Conservation (phyloP, 2,329 filamentous ascomycete species). For the Nemania sp. region DNA sequence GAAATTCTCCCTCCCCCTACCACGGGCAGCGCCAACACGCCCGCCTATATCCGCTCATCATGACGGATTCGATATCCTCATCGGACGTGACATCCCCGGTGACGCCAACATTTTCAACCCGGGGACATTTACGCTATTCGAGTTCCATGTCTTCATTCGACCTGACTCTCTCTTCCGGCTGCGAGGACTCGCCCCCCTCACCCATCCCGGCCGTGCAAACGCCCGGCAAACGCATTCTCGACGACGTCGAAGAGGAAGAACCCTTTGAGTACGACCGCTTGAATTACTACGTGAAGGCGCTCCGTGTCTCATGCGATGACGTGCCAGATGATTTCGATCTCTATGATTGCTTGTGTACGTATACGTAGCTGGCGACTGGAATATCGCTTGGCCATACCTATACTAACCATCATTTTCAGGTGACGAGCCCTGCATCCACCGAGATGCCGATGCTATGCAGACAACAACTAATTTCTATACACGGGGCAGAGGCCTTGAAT, state of each 20-base stretch:
- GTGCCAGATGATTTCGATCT: conserved; percentile 49
- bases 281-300: conserved; percentile 51
- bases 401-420: conserved; percentile 46
- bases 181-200: conserved; percentile 60
- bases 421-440: conserved; percentile 64
- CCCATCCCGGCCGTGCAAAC: conserved; percentile 47
- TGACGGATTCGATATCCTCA: conserved; percentile 57
- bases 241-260: conserved; percentile 87
- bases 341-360: conserved; percentile 76
- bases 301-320: conserved; percentile 36
- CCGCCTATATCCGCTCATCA: conserved; percentile 38
- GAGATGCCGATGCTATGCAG: conserved; percentile 48
- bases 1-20: conserved; percentile 48
- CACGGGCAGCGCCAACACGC: conserved; percentile 26
- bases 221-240: conserved; percentile 67
- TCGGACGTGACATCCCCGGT: conserved; percentile 72
- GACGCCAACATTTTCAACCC: conserved; percentile 70
- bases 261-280: conserved; percentile 65
- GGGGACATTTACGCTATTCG: conserved; percentile 65
- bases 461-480: conserved; percentile 44
- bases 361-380: background rate
- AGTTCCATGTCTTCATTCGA: conserved; percentile 82
- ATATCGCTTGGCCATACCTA: background rate
- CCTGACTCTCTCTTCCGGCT: conserved; percentile 54
- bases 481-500: conserved; percentile 57